These are phyloP conservation scores for Tephrocybe sp. DNA, from an alignment of 768 basidiomycete genomes.

Conservation along the genomic window DNA sequence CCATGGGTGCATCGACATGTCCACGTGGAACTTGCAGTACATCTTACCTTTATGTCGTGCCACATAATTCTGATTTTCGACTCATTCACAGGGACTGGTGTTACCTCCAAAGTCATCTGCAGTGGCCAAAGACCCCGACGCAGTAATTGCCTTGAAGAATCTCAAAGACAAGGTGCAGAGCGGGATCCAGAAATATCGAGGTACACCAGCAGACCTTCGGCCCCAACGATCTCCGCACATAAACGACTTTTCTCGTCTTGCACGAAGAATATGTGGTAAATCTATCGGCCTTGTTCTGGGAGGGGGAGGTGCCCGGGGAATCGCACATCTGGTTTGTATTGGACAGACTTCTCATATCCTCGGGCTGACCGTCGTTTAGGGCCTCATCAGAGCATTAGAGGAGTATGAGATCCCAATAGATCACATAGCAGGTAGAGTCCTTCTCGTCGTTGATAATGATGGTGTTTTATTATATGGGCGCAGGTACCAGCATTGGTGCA, in stretches of 20 bases:
- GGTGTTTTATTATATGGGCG: conserved; percentile 7
- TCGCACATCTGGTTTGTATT: conserved; percentile 37
- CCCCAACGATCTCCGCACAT: conserved; percentile 78
- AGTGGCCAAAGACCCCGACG: conserved; percentile 79
- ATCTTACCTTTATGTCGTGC: conserved; percentile 15
- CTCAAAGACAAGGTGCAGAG: conserved; percentile 91
- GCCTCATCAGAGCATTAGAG: conserved; percentile 88
- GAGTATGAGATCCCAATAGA: conserved; percentile 94
- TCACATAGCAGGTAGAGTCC: conserved; percentile 70
- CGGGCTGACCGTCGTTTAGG: conserved; percentile 42
- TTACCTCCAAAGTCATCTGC: conserved; percentile 56
- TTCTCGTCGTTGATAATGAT: not conserved
- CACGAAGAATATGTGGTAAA: conserved; percentile 86
- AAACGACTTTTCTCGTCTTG: conserved; percentile 91
- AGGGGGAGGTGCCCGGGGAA: conserved; percentile 92
- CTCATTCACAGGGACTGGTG: conserved; percentile 61
- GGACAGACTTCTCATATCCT: conserved; percentile 2
- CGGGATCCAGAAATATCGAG: conserved; percentile 84
- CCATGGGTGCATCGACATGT: conserved; percentile 97
- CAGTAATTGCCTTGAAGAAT: conserved; percentile 84
- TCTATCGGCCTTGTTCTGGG: conserved; percentile 94
- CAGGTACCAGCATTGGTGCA: conserved; percentile 86
- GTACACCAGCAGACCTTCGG: conserved; percentile 54
- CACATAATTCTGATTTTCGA: conserved; percentile 2
- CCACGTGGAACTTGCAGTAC: conserved; percentile 86